phyloP scores from a whole-genome alignment of 75 land plant species.

The Pinus albicaulis region DNA sequence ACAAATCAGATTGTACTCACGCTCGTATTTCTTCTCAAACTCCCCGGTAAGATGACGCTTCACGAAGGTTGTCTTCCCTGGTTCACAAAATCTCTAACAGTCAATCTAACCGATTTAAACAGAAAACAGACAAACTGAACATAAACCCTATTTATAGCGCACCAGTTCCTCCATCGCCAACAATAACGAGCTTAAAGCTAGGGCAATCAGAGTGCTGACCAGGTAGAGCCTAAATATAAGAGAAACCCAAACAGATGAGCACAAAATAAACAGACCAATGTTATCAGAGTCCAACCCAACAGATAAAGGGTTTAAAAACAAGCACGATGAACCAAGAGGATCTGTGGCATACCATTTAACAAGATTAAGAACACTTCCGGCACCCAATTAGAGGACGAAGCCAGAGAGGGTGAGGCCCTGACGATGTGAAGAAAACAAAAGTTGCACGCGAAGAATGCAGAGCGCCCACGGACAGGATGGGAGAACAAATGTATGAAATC shows the following conservation, averaged over 20 bases:
- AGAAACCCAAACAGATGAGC: not conserved
- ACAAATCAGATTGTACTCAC: slow-evolving; percentile 11
- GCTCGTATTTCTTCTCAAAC: slow-evolving; percentile 59
- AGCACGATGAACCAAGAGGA: too few relatives aligned
- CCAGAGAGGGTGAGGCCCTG: too few relatives aligned
- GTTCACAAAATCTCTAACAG: too few relatives aligned
- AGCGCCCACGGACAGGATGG: too few relatives aligned
- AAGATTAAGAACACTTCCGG: not conserved
- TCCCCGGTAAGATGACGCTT: slow-evolving; percentile 56
- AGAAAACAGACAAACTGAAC: too few relatives aligned
- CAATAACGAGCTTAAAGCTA: slow-evolving; percentile 71
- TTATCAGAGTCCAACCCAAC: not conserved
- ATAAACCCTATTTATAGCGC: not conserved
- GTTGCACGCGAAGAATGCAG: not conserved
- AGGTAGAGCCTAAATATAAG: slow-evolving; percentile 20
- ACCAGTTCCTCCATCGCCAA: slow-evolving; percentile 80
- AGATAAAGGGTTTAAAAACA: not conserved
- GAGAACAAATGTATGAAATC: not conserved
- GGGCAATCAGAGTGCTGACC: slow-evolving; percentile 48
- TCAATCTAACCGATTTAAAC: too few relatives aligned
- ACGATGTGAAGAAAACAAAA: not conserved
- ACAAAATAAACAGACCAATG: not conserved
- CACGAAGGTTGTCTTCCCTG: slow-evolving; percentile 59
- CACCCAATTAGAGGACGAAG: not conserved
- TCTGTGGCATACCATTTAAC: not conserved